phyloP scores from a whole-genome alignment of 2,329 filamentous ascomycete species.

The Amauroascus verrucosus region DNA sequence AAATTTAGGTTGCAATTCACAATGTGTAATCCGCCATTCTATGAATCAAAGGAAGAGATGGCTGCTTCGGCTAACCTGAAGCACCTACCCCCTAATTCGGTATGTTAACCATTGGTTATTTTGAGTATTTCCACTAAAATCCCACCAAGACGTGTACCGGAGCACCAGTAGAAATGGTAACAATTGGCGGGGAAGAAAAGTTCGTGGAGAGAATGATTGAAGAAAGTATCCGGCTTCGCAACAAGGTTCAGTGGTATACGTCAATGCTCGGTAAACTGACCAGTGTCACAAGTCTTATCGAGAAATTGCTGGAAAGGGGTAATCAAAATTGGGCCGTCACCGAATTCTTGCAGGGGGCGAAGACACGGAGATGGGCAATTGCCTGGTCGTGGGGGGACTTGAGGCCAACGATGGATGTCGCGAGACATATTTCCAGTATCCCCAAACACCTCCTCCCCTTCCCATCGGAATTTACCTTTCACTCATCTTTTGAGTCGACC shows the following conservation, averaged over 20 bases:
- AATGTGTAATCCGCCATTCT: constrained; percentile 95
- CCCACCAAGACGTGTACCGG: constrained; percentile 54
- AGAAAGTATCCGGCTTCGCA: constrained; percentile 53
- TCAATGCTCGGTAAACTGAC: constrained; percentile 82
- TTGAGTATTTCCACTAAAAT: background rate
- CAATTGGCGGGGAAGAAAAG: constrained; percentile 61
- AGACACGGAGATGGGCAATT: constrained; percentile 75
- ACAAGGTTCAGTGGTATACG: constrained; percentile 73
- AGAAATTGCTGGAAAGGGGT: constrained; percentile 44
- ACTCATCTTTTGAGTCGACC: constrained; percentile 21
- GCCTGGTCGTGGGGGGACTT: constrained; percentile 71
- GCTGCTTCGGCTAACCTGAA: constrained; percentile 55
- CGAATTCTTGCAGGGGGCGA: constrained; percentile 64
- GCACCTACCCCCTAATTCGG: constrained; percentile 55
- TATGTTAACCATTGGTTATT: constrained; percentile 33
- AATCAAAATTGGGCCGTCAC: constrained; percentile 75
- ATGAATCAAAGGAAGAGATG: constrained; percentile 63
- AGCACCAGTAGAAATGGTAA: constrained; percentile 75
- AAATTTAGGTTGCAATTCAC: constrained; percentile 57
- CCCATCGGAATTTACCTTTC: constrained; percentile 42
- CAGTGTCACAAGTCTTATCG: constrained; percentile 52
- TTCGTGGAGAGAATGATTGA: constrained; percentile 63
- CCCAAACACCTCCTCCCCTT: constrained; percentile 45
- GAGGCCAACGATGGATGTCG: constrained; percentile 48
- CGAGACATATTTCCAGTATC: constrained; percentile 35